Base-by-base conservation (phyloP, 352 stramenopile genomes). In the Pythium rhizo-oryzae region DNA sequence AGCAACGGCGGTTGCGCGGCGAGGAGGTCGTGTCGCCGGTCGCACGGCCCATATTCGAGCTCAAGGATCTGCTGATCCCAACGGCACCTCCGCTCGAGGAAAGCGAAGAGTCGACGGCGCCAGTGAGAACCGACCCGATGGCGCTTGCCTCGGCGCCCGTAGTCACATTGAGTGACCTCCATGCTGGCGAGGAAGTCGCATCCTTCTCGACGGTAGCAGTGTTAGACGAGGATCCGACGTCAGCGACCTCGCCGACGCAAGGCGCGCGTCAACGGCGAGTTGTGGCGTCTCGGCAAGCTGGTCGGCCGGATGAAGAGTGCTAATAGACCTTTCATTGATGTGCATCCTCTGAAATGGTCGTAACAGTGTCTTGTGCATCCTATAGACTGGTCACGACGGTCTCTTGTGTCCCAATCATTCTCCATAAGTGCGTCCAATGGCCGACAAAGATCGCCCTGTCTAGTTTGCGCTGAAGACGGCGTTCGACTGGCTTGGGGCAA, bases 11-110 rank as follows among this genome's bases (percentile, higher is more conserved):
- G 1, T 47, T 65, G 2, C 19, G 11, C 4, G 59, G 59, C 4
- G 39, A 65, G 12, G 59, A 49, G 11, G 50, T 58, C 18, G 4
- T 65, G 1, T 65, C 59, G 9, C 59, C 59, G 25, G 59, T 65
- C 18, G 47, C 47, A 1, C 16, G 15, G 3, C 59, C 59, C 2
- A 47, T 65, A 11, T 16, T 41, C 9, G 53, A 59, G 11, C 35
- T 59, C 18, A 56, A 47, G 16, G 24, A 33, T 12, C 16, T 39
- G 4, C 7, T 21, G 8, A 41, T 49, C 18, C 44, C 58, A 19
- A 47, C 43, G 4, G 58, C 58, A 2, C 58, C 58, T 5, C 35
- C 41, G 16, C 53, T 64, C 13, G 58, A 56, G 6, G 25, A n/a
- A 7, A 30, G 35, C 4, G 41, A 64, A 23, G 58, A 64, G 13